Percentiles rank a stretch among this genome's conserved stretches.
Conservation (phyloP, 257 asterid genomes). For the Leonotis leonurus region DNA sequence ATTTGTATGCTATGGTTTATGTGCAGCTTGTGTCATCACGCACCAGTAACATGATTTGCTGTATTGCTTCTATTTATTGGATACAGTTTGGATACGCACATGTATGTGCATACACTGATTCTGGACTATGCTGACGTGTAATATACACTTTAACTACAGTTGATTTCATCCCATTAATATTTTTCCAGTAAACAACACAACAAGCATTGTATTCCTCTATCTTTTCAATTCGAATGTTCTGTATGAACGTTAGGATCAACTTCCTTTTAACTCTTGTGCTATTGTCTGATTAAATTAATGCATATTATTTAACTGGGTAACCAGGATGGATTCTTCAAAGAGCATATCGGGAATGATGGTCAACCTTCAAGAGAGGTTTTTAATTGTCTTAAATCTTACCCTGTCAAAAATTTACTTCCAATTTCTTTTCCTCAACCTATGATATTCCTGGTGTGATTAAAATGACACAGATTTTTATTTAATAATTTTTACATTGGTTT, state of each 20-base stretch:
- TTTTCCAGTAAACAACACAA: background rate
- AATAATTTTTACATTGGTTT: constrained; percentile 6
- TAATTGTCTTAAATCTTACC: constrained; percentile 6
- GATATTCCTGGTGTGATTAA: background rate
- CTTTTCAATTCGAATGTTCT: background rate
- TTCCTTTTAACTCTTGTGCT: background rate
- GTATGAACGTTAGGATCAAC: background rate
- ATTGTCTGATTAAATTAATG: background rate
- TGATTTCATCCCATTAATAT: too few species aligned
- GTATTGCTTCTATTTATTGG: background rate
- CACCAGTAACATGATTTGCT: too few species aligned
- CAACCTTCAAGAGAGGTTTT: constrained; percentile 52
- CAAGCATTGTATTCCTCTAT: background rate
- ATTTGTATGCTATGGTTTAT: background rate
- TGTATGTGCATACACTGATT: too few species aligned
- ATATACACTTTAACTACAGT: too few species aligned
- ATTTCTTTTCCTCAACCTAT: too few species aligned
- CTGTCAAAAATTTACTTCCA: background rate
- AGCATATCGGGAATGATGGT: constrained; percentile 46
- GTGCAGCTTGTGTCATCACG: constrained; percentile 9
- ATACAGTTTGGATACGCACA: too few species aligned
- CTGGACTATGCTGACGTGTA: too few species aligned
- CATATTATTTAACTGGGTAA: constrained; percentile 12
- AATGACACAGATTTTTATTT: constrained; percentile 9
- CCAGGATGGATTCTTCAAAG: constrained; percentile 55